Percentiles rank a stretch among this genome's conserved stretches.
Conservation (phyloP, 805 yeast genomes). For the Saturnispora dispora region DNA sequence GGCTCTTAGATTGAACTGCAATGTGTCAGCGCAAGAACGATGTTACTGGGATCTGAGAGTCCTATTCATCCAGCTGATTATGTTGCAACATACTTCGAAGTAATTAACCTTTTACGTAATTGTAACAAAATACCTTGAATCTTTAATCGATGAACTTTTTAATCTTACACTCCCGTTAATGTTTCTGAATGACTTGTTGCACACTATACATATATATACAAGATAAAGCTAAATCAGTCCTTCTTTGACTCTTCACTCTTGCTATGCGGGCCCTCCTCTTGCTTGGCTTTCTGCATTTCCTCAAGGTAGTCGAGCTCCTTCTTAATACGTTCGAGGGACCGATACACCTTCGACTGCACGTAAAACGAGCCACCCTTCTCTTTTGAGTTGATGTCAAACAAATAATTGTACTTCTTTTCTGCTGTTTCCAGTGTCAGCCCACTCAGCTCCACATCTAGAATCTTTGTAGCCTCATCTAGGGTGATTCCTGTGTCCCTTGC, state of each 20-base stretch:
- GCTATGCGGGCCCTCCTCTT: not conserved
- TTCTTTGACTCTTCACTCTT: not conserved
- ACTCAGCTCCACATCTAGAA: conserved; percentile 65
- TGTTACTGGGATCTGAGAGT: conserved; percentile 14
- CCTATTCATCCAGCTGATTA: conserved; percentile 34
- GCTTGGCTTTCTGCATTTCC: conserved; percentile 28
- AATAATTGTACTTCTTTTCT: conserved; percentile 63
- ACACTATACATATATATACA: not conserved
- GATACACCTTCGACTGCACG: conserved; percentile 82
- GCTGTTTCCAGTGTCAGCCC: conserved; percentile 49
- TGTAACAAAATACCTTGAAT: no score
- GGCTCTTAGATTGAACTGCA: conserved; percentile 52
- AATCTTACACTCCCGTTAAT: not conserved
- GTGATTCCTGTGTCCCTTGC: conserved; percentile 69
- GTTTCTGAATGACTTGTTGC: not conserved
- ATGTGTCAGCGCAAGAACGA: conserved; percentile 31
- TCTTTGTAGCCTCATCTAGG: conserved; percentile 85
- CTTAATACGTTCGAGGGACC: conserved; percentile 88
- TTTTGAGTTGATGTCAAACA: conserved; percentile 82
- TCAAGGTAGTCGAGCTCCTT: conserved; percentile 61
- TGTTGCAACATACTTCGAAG: conserved; percentile 38
- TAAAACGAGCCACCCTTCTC: conserved; percentile 96
- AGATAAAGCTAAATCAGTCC: not conserved
- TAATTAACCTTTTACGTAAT: no score
- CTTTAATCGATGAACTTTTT: not conserved